Evolutionary conservation across 2,329 filamentous ascomycete species (phyloP), one percentile per base, ranked within the genome.

Genomic region (Purpureocillium takamizusanense): DNA sequence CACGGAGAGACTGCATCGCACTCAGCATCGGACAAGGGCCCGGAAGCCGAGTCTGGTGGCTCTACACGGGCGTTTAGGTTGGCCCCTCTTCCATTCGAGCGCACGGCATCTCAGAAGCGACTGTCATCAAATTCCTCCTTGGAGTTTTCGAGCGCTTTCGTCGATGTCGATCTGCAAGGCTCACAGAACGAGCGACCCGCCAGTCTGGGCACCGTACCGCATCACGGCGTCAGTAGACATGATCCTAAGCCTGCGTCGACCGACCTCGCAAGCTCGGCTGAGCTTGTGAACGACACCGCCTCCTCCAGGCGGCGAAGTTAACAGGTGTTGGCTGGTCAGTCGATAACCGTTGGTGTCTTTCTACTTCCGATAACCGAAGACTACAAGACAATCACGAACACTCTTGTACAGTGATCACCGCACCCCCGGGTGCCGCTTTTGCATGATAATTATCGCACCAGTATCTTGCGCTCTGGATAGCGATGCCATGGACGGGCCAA

Each of bases 151-250:
- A 68, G 69, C 16, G 69, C 70, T 14, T 60, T 66, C 37, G 66
- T 57, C 16, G 62, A 69, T 16, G 51, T 61, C 31, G 62, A 68
- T 36, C 56, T 62, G 44, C 54, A 48, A 33, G 54, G 51, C 28
- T 50, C 52, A 29, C 57, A 51, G 14, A 65, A 69, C 16, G 70
- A 76, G 35, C 62, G 69, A 27, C 68, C 72, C 7, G 69, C 72
- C 1, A 77, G 66, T 39, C 69, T 72, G 38, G 76, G 77, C 15
- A 66, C 66, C 39, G 78, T 81, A 16, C 63, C 70, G 41, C 73
- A 78, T 27, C 74, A 77, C 39, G 74, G 62, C 41, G 70, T 78
- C 42, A 74, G 60, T 49, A 66, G 68, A 21, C 62, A 78, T 15
- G 74, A 78, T 37, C 70, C 69, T 5, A 60, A 63, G 16, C 55